Base-by-base conservation (phyloP, 257 asterid genomes). In the Przewalskia tangutica region DNA sequence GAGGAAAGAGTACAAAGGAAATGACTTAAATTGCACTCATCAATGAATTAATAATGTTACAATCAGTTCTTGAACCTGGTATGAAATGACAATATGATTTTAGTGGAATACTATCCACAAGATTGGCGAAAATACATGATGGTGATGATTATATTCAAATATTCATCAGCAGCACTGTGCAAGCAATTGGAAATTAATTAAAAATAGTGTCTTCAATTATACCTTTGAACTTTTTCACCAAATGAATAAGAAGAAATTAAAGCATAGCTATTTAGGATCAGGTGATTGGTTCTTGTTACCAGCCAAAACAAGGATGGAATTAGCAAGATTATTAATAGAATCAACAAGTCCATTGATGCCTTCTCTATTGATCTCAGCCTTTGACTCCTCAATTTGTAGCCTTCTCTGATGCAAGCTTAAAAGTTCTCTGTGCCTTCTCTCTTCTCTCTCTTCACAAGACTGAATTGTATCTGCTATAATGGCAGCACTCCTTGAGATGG, bases 281-380 rank as follows among this genome's bases (percentile, higher is more conserved):
- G 85, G n/a, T 77, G 82, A 86, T 62, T 80, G 87, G 6, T 63
- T 88, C 12, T 84, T 87, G 76, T 85, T 77, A 58, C 91, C 63
- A 50, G 97, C 97, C 85, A 95, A 88, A 82, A 97, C 90, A 83
- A 92, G 85, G 56, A 95, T 90, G 7, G 98, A 93, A 84, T 86
- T 84, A 7, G 98, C 97, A 13, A 95, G 94, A 76, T 90, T 95
- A 91, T 95, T 90, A 38, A 93, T 91, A 86, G 98, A 93, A 75
- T 95, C 97, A 11, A 88, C 95, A 34, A 95, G 88, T 3, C 97
- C 95, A 56, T 88, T 90, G 34, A 95, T 89, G 73, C 97, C 97
- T 82, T 93, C 92, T 64, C 91, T 88, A 56, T 85, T 91, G 23
- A 89, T 91, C 90, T 95, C 95, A 76, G 93, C 97, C 71, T 91